These are phyloP conservation scores for Capsicum chinense DNA, from an alignment of 257 asterid species.

Conservation along the genomic window DNA sequence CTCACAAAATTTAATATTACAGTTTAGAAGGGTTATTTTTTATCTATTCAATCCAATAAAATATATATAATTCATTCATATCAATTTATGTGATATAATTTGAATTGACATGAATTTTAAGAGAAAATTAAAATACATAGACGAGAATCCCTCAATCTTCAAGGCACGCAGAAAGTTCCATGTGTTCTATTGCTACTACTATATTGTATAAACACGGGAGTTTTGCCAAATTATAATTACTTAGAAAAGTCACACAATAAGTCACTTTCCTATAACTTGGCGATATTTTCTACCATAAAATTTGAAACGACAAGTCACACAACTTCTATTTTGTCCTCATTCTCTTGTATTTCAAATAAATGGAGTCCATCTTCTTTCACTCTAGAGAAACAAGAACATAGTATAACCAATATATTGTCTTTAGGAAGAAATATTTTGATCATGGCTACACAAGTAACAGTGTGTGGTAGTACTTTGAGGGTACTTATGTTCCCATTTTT, in stretches of 20 bases:
- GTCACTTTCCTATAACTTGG: background rate
- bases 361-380: background rate
- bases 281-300: background rate
- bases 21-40: too few species aligned
- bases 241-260: background rate
- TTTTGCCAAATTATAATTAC: too few species aligned
- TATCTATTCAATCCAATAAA: too few species aligned
- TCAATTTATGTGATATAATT: background rate
- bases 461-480: background rate
- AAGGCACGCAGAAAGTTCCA: too few species aligned
- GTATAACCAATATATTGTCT: too few species aligned
- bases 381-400: background rate
- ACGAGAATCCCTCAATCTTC: too few species aligned
- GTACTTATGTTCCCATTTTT: constrained; percentile 59
- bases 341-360: background rate
- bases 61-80: background rate
- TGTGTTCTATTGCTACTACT: too few species aligned
- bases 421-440: background rate
- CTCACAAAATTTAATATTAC: too few species aligned
- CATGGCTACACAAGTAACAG: constrained; percentile 34
- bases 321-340: background rate
- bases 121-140: too few species aligned
- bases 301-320: background rate
- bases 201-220: too few species aligned
- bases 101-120: background rate